Conservation (phyloP, 352 stramenopile genomes). For the Globisporangium uncinulatum region DNA sequence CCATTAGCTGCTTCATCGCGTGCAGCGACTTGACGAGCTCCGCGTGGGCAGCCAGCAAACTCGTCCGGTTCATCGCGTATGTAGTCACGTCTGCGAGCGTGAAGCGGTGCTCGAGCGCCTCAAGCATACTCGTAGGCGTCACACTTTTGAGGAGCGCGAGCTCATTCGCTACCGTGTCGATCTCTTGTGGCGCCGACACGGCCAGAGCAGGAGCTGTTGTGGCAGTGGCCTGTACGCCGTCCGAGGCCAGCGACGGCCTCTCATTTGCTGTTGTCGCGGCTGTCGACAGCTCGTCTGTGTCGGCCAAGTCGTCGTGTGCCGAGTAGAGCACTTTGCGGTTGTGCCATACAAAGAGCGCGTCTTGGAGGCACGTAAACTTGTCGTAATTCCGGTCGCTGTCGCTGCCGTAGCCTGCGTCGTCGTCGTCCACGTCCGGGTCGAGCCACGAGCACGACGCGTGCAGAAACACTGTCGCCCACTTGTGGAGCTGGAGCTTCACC, state of each 20-base stretch:
- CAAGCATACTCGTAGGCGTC: conserved; percentile 37
- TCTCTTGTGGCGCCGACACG: background rate
- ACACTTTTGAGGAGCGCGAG: conserved; percentile 27
- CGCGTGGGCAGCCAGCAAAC: conserved; percentile 21
- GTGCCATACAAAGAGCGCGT: conserved; percentile 71
- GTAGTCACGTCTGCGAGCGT: conserved; percentile 24
- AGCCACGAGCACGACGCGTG: conserved; percentile 63
- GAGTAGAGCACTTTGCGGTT: conserved; percentile 53
- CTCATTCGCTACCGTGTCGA: conserved; percentile 14
- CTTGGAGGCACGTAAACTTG: conserved; percentile 79
- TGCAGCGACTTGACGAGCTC: conserved; percentile 45
- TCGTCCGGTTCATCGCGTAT: conserved; percentile 22
- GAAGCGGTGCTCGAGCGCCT: conserved; percentile 31
- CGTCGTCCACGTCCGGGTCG: conserved; percentile 31
- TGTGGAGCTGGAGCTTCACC: conserved; percentile 68
- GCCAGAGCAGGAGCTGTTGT: background rate
- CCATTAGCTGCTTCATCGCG: conserved; percentile 47
- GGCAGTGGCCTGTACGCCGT: background rate
- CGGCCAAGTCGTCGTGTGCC: conserved; percentile 30
- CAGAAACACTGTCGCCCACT: conserved; percentile 67
- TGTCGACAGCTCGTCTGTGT: conserved; percentile 1
- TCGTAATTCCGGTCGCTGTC: conserved; percentile 59
- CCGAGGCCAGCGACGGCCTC: background rate
- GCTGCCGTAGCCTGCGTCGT: conserved; percentile 30
- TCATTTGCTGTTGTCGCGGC: background rate